These are phyloP conservation scores for Pyricularia sp. DNA, from an alignment of 2,329 filamentous ascomycete species.

Conservation along the genomic window DNA sequence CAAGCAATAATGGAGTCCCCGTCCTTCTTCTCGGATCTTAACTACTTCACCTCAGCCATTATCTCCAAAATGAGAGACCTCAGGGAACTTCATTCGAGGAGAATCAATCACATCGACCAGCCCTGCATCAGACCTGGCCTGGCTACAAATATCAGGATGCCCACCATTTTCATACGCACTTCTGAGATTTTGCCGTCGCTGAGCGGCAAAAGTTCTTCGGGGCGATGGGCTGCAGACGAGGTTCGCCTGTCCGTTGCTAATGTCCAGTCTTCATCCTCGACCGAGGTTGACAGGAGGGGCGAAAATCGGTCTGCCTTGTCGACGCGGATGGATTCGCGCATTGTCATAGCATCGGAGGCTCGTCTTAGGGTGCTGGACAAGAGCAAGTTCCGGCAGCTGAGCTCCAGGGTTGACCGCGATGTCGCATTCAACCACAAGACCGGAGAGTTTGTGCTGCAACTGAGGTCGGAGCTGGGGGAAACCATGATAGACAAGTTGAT, in stretches of 20 bases:
- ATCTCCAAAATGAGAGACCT: constrained; percentile 41
- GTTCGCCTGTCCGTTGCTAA: constrained; percentile 49
- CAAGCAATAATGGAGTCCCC: constrained; percentile 31
- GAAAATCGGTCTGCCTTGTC: constrained; percentile 13
- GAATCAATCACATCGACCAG: constrained; percentile 27
- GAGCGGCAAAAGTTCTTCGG: constrained; percentile 9
- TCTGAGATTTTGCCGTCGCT: constrained; percentile 27
- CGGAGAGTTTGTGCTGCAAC: constrained; percentile 54
- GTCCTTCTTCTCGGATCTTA: constrained; percentile 42
- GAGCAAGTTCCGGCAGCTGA: constrained; percentile 45
- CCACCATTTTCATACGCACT: constrained; percentile 38
- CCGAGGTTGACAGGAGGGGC: not conserved
- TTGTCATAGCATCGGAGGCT: constrained; percentile 39
- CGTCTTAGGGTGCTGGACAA: constrained; percentile 44
- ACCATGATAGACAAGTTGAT: constrained; percentile 50
- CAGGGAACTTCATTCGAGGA: constrained; percentile 34
- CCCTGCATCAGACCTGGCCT: constrained; percentile 27
- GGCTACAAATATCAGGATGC: constrained; percentile 34
- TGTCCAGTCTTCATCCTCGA: constrained; percentile 19
- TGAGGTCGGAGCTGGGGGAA: constrained; percentile 49
- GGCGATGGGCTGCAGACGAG: constrained; percentile 47
- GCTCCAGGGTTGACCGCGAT: constrained; percentile 46
- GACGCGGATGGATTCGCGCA: constrained; percentile 16
- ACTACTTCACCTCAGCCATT: constrained; percentile 38
- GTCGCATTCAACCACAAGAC: constrained; percentile 50